A percentile compares a stretch with the other conserved stretches of the same genome.
Evolutionary conservation across 192 early-diverging fungal genomes (phyloP).

Genomic region (Umbelopsis sp.): DNA sequence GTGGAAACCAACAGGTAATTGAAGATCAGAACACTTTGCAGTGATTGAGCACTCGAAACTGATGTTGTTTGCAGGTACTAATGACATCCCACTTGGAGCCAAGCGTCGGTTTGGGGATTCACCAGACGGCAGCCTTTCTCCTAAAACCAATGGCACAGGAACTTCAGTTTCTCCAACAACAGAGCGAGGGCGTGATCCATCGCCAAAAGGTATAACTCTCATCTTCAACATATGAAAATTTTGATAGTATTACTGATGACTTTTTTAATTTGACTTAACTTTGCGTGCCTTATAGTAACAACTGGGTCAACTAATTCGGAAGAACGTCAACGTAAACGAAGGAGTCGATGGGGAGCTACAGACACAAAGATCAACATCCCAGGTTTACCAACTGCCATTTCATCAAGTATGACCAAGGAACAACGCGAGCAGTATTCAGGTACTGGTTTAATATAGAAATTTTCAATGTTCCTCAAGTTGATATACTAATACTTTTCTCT

Average conservation of each 20-base stretch:
- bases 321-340: constrained; percentile 68
- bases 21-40: neutral
- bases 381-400: constrained; percentile 77
- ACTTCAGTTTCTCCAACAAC: neutral
- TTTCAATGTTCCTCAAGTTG: neutral
- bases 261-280: neutral
- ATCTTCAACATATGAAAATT: neutral
- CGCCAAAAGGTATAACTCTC: neutral
- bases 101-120: constrained; percentile 22
- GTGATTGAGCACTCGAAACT: neutral
- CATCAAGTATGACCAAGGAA: constrained; percentile 75
- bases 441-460: constrained; percentile 31
- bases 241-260: neutral
- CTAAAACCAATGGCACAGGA: neutral
- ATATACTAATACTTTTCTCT: constrained; percentile 11
- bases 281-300: constrained; percentile 10
- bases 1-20: constrained; percentile 30
- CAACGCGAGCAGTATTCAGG: constrained; percentile 79
- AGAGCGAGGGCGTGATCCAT: constrained; percentile 7
- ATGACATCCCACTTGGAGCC: constrained; percentile 31
- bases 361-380: constrained; percentile 74
- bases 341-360: constrained; percentile 89
- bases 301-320: constrained; percentile 22
- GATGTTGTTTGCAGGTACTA: constrained; percentile 18
- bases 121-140: neutral